These are phyloP conservation scores for Lipomyces starkeyi DNA, from an alignment of 805 yeast species.

Conservation along the genomic window DNA sequence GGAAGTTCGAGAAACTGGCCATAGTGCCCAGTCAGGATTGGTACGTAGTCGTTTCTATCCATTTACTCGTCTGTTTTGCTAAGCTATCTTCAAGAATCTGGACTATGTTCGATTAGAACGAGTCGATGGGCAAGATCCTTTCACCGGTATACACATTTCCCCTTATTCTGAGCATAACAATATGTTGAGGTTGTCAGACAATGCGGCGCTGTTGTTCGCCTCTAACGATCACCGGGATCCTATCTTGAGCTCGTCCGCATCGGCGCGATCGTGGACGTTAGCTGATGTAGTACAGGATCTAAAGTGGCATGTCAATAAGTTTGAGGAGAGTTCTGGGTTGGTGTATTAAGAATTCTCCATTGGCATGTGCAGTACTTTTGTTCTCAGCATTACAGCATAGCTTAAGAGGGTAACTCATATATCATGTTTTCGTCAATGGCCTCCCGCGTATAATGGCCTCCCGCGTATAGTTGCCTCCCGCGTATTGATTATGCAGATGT, in stretches of 20 bases:
- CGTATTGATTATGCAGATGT: not conserved
- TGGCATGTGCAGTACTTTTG: not conserved
- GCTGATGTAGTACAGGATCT: conserved; percentile 17
- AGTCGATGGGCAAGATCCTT: conserved; percentile 21
- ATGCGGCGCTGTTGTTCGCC: not conserved
- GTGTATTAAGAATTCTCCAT: conserved; percentile 12
- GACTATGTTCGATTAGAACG: conserved; percentile 31
- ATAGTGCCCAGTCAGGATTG: conserved; percentile 14
- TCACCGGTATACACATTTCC: conserved; percentile 13
- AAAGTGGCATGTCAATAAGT: conserved; percentile 6
- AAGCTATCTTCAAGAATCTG: not conserved
- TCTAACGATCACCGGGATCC: not conserved
- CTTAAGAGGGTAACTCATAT: not conserved
- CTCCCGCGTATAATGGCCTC: not conserved
- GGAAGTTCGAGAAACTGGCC: conserved; percentile 31
- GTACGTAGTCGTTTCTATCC: conserved; percentile 4
- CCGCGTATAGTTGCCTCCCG: too few relatives aligned
- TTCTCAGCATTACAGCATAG: not conserved
- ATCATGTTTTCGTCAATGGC: not conserved
- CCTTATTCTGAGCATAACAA: conserved; percentile 18
- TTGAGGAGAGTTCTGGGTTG: conserved; percentile 13
- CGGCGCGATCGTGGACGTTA: not conserved
- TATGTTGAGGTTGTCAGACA: not conserved
- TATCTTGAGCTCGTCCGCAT: conserved; percentile 4
- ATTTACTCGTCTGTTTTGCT: not conserved